Percentiles rank a stretch among this genome's conserved stretches.
Conservation (phyloP, 768 basidiomycete species). For the Kwoniella newhampshirensis region DNA sequence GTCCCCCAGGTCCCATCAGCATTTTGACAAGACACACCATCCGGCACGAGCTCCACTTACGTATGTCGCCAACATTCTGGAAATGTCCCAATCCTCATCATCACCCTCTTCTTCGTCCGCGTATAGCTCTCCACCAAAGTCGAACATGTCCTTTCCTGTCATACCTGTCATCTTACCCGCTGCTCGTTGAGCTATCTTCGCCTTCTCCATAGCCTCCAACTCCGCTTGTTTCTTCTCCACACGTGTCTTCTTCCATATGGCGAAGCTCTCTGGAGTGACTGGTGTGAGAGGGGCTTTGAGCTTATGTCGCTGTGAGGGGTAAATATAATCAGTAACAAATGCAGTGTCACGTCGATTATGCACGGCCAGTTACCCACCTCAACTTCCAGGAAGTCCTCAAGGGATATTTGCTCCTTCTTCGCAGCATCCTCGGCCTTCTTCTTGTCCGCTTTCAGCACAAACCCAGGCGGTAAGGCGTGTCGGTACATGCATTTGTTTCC, state of each 20-base stretch:
- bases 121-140: conserved; percentile 53
- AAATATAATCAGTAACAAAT: neutral
- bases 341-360: neutral
- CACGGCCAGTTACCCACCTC: conserved; percentile 71
- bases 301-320: conserved; percentile 75
- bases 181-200: conserved; percentile 74
- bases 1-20: no score
- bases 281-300: conserved; percentile 72
- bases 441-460: conserved; percentile 88
- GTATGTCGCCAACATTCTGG: conserved; percentile 48
- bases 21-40: neutral
- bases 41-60: conserved; percentile 28
- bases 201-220: conserved; percentile 71
- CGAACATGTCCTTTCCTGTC: conserved; percentile 90
- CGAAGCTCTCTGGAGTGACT: conserved; percentile 86
- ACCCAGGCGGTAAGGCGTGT: conserved; percentile 93
- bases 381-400: conserved; percentile 96
- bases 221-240: conserved; percentile 95
- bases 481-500: conserved; percentile 82
- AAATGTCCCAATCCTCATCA: conserved; percentile 53
- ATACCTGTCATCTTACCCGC: conserved; percentile 91
- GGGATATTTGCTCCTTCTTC: conserved; percentile 75
- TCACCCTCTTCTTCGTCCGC: conserved; percentile 47
- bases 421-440: conserved; percentile 89
- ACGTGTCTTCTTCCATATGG: conserved; percentile 90